Percentiles rank a stretch among this genome's conserved stretches.
These are phyloP conservation scores for Gonium pectorale DNA, from an alignment of 139 green algal species.

Conservation along the genomic window DNA sequence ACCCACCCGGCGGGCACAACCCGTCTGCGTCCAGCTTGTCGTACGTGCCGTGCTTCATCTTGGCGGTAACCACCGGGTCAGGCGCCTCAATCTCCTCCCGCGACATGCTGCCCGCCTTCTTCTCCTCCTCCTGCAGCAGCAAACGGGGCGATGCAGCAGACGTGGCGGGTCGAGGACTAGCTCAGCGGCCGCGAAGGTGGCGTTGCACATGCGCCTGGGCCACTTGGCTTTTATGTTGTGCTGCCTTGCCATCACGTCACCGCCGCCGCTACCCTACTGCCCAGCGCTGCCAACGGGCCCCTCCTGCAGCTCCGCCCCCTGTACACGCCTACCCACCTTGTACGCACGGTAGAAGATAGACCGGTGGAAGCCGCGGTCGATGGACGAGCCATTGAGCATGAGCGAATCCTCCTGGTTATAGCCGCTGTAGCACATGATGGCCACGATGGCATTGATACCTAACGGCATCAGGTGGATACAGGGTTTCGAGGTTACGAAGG, in stretches of 20 bases:
- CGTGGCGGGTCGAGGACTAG: too few species aligned
- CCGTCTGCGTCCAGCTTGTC: conserved; percentile 99
- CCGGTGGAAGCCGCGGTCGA: conserved; percentile 97
- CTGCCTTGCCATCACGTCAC: too few species aligned
- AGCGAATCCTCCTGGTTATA: conserved; percentile 99
- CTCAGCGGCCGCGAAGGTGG: too few species aligned
- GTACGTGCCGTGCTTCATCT: conserved; percentile 92
- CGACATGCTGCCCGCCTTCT: conserved; percentile 80
- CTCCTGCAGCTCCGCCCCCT: too few species aligned
- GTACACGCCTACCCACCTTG: too few species aligned
- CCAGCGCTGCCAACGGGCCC: too few species aligned
- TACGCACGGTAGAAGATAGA: conserved; percentile 97
- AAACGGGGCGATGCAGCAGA: too few species aligned
- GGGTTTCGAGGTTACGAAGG: too few species aligned
- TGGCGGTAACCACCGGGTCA: conserved; percentile 71
- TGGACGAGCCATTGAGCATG: conserved; percentile 97
- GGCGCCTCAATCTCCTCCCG: conserved; percentile 94
- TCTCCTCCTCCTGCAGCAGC: conserved; percentile 83
- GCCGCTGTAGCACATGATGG: conserved; percentile 96
- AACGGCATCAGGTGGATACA: background rate
- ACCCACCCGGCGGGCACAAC: conserved; percentile 77
- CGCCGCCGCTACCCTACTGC: too few species aligned
- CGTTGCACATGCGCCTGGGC: too few species aligned
- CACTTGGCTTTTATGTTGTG: too few species aligned
- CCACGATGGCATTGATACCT: conserved; percentile 95